These are phyloP conservation scores for Rhododendron vialii DNA, from an alignment of 148 eudicot species.

Conservation along the genomic window DNA sequence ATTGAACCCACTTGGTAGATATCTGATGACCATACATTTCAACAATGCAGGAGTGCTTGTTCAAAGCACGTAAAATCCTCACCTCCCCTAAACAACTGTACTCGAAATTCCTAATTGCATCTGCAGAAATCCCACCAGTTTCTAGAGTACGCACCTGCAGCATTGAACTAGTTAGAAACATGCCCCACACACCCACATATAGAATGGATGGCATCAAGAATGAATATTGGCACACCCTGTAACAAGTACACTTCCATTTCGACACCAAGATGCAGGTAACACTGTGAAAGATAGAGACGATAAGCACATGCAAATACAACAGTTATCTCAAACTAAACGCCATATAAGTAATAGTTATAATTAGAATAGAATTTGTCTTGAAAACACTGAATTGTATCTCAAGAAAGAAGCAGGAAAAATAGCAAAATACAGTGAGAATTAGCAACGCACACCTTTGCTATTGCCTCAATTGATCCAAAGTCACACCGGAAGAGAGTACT, in stretches of 20 bases:
- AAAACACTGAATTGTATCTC: not conserved
- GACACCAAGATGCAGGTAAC: not conserved
- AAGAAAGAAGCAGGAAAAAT: conserved; percentile 8
- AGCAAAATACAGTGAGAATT: not conserved
- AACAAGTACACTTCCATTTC: not conserved
- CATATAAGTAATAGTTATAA: not conserved
- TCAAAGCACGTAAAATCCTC: conserved; percentile 66
- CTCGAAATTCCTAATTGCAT: conserved; percentile 68
- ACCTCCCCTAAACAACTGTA: conserved; percentile 82
- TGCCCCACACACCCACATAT: not conserved
- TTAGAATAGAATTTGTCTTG: not conserved
- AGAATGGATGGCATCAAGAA: not conserved
- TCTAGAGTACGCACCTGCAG: conserved; percentile 70
- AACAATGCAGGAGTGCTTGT: conserved; percentile 70
- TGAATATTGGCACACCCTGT: not conserved
- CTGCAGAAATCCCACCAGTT: conserved; percentile 45
- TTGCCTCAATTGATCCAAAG: conserved; percentile 70
- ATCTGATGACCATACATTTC: conserved; percentile 82
- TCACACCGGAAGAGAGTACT: conserved; percentile 62
- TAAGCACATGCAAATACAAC: not conserved
- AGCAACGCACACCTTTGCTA: conserved; percentile 61
- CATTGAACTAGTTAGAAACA: conserved; percentile 16
- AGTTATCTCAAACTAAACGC: not conserved
- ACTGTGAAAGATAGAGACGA: too few relatives aligned
- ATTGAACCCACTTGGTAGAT: conserved; percentile 61